Percentiles rank a stretch among this genome's conserved stretches.
Conservation (phyloP, 345 rosid genomes). For the Geranium rotundifolium region DNA sequence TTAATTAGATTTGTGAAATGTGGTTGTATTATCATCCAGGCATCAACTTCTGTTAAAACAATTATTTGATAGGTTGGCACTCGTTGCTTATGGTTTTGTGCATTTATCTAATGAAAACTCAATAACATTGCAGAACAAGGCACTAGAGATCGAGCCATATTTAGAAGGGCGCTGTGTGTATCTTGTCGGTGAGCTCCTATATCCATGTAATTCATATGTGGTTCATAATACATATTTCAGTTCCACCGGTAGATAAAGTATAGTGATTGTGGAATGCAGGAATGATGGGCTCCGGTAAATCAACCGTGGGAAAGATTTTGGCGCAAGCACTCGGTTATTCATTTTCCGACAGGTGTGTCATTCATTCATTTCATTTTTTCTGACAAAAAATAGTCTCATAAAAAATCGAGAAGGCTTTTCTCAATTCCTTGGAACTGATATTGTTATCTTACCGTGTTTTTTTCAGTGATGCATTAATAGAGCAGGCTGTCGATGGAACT, state of each 20-base stretch:
- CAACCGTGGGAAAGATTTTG: conserved; percentile 79
- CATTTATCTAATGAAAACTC: conserved; percentile 18
- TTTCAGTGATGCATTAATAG: conserved; percentile 62
- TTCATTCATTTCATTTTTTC: not conserved
- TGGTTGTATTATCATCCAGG: too few species aligned
- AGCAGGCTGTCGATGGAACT: conserved; percentile 47
- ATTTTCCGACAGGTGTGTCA: conserved; percentile 70
- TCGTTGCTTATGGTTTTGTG: not conserved
- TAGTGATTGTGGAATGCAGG: not conserved
- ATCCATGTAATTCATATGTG: not conserved
- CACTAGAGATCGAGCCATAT: conserved; percentile 60
- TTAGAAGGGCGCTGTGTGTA: conserved; percentile 68
- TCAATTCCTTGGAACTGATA: not conserved
- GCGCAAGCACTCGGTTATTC: conserved; percentile 60
- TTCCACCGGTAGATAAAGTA: not conserved
- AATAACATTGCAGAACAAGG: conserved; percentile 65
- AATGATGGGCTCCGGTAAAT: conserved; percentile 22
- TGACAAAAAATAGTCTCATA: too few species aligned
- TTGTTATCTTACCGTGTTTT: not conserved
- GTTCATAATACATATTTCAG: not conserved
- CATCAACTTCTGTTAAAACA: too few species aligned
- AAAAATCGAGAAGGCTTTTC: not conserved
- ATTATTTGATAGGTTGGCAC: not conserved
- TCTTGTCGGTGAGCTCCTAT: conserved; percentile 77
- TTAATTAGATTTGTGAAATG: too few species aligned